Conservation (phyloP, 2,329 filamentous ascomycete species). For the Fusarium verrucosum region DNA sequence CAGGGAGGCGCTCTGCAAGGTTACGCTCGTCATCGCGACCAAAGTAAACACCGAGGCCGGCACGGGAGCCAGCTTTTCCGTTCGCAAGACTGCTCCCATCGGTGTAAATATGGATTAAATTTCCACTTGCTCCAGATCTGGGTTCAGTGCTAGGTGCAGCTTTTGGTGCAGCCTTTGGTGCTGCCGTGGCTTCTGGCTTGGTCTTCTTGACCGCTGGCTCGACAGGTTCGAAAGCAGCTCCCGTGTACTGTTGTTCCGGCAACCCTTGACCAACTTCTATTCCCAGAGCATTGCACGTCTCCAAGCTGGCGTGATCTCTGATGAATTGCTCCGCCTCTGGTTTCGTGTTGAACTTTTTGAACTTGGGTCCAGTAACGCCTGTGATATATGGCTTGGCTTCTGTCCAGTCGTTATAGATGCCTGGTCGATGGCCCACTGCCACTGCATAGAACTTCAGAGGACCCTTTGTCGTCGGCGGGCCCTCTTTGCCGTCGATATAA, state of each 20-base stretch:
- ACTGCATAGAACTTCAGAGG: conserved; percentile 67
- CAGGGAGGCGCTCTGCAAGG: conserved; percentile 78
- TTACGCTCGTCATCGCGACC: conserved; percentile 66
- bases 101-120: conserved; percentile 61
- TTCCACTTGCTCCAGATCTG: conserved; percentile 5
- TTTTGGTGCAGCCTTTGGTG: neutral
- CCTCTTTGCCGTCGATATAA: conserved; percentile 71
- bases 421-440: conserved; percentile 65
- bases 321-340: conserved; percentile 84
- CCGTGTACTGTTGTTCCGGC: neutral
- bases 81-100: conserved; percentile 71
- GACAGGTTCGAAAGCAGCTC: conserved; percentile 24
- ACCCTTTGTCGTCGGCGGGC: conserved; percentile 51
- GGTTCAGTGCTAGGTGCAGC: neutral
- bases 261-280: conserved; percentile 40
- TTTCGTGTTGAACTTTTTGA: conserved; percentile 73
- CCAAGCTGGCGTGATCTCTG: conserved; percentile 55
- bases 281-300: conserved; percentile 55
- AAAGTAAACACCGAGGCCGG: conserved; percentile 73
- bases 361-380: conserved; percentile 74
- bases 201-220: conserved; percentile 39
- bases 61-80: conserved; percentile 62
- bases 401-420: conserved; percentile 72
- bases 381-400: conserved; percentile 77
- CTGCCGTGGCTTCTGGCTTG: conserved; percentile 43